These are phyloP conservation scores for Boletus barrowsii DNA, from an alignment of 768 basidiomycete species.

Conservation along the genomic window DNA sequence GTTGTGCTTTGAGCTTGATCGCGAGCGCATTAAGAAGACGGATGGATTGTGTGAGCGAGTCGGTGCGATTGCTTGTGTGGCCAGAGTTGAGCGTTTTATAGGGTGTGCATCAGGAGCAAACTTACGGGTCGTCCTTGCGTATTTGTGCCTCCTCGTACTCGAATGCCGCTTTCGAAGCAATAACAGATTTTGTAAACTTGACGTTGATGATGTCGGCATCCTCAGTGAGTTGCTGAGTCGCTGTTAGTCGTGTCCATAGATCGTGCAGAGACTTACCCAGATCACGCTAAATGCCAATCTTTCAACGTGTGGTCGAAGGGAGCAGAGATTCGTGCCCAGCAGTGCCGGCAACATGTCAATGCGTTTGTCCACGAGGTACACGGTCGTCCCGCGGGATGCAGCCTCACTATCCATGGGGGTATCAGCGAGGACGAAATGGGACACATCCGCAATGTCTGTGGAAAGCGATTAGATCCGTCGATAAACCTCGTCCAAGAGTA, in stretches of 20 bases:
- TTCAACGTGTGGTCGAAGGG: slow-evolving; percentile 88
- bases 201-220: slow-evolving; percentile 89
- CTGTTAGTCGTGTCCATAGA: neutral
- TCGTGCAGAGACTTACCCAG: slow-evolving; percentile 59
- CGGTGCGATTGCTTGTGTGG: slow-evolving; percentile 58
- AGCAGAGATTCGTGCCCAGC: slow-evolving; percentile 94
- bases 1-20: slow-evolving; percentile 72
- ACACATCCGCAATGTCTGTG: slow-evolving; percentile 96
- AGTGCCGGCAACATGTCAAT: slow-evolving; percentile 97
- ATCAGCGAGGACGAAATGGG: slow-evolving; percentile 89
- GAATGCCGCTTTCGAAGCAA: slow-evolving; percentile 93
- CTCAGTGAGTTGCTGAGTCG: slow-evolving; percentile 75
- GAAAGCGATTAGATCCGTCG: neutral
- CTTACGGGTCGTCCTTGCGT: slow-evolving; percentile 88
- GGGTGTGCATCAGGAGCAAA: neutral
- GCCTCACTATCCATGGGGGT: slow-evolving; percentile 97
- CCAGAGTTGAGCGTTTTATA: neutral
- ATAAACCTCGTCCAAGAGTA: slow-evolving; percentile 21
- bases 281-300: slow-evolving; percentile 92
- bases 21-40: slow-evolving; percentile 87
- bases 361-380: slow-evolving; percentile 97
- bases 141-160: slow-evolving; percentile 96
- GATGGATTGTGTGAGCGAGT: slow-evolving; percentile 81
- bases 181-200: slow-evolving; percentile 93
- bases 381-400: slow-evolving; percentile 92